Evolutionary conservation across 2,329 filamentous ascomycete genomes (phyloP), one percentile per base, ranked within the genome.

Genomic region (Penicillium sp.): DNA sequence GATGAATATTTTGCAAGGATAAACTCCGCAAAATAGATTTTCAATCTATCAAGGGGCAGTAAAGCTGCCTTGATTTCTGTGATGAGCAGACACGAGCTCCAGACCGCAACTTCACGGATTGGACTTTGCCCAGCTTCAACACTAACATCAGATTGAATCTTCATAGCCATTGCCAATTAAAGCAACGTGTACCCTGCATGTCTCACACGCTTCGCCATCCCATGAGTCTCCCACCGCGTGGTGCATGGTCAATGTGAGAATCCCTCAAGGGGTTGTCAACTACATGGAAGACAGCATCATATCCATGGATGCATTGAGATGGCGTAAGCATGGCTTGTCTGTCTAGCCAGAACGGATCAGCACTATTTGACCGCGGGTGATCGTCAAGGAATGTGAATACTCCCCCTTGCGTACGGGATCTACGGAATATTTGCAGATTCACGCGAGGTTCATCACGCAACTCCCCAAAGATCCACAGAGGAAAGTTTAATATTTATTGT

Each of bases 371-470:
- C 42, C 27, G 21, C 55, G 36, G 53, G 41, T 55, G 44, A 56
- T 62, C 55, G n/a, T 45, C 57, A 5, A 49, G 55, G 58, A 65
- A 66, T 65, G 64, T 36, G 49, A 36, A 49, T 53, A 51, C 52
- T 23, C 63, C 61, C n/a, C 54, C 57, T 64, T 61, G 10, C 15
- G 41, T 58, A 55, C 33, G 39, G 25, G 61, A 65, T 66, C 61
- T 50, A 39, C 63, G 12, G 31, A 33, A 47, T 55, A 43, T 17
- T 48, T 58, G 58, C 57, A 57, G 47, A 41, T 56, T 36, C 23
- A 61, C 65, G 60, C 60, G 64, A 66, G 60, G 63, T 59, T 61
- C 57, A 64, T 63, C 55, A 57, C 52, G 55, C 42, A 60, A 50
- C 42, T 29, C 39, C 48, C 31, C 33, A 47, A 51, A 39, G n/a